A percentile compares a stretch with the other conserved stretches of the same genome.
phyloP scores from a whole-genome alignment of 352 stramenopile species.

The Pythium myriotylum region DNA sequence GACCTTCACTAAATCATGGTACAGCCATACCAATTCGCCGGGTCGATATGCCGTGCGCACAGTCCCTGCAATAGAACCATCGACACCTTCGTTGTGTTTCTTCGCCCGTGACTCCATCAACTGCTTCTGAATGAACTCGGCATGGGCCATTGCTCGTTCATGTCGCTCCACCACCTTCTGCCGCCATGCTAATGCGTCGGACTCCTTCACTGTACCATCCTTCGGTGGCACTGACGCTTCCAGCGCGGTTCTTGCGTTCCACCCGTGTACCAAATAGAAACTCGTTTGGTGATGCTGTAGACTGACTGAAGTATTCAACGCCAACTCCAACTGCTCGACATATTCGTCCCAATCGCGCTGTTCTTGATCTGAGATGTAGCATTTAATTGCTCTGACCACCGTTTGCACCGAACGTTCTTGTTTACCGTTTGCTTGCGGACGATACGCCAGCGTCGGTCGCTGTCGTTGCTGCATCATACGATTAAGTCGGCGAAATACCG shows the following conservation, averaged over 20 bases:
- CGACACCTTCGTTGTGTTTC: conserved; percentile 1
- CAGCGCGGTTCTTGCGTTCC: not conserved
- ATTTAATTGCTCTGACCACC: not conserved
- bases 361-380: not conserved
- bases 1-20: not conserved
- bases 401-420: not conserved
- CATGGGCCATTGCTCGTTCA: not conserved
- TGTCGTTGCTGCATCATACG: not conserved
- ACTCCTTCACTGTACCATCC: not conserved
- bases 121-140: conserved; percentile 7
- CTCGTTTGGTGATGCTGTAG: too few species aligned
- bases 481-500: not conserved
- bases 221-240: not conserved
- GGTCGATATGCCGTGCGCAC: conserved; percentile 1
- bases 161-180: not conserved
- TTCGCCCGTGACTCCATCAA: conserved; percentile 4
- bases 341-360: not conserved
- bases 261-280: too few species aligned
- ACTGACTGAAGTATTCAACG: not conserved
- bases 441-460: not conserved
- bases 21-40: conserved; percentile 16
- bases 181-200: not conserved
- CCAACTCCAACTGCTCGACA: not conserved
- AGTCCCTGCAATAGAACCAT: not conserved
- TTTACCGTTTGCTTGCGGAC: conserved; percentile 2